These are phyloP conservation scores for Pseudohalonectria lignicola DNA, from an alignment of 2,329 filamentous ascomycete species.

Conservation along the genomic window DNA sequence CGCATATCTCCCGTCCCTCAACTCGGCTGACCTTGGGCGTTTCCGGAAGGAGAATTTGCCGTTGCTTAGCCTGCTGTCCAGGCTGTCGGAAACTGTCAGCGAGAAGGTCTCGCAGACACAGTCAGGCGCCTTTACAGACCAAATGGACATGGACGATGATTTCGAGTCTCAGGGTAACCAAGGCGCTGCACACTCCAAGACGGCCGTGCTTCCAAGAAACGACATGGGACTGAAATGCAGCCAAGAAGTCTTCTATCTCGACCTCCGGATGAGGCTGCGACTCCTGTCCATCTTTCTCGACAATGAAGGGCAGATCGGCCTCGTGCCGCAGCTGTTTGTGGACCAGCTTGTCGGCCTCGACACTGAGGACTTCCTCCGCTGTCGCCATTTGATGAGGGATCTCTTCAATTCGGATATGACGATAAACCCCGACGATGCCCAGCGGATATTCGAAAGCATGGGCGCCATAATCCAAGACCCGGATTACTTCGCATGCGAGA, in stretches of 20 bases:
- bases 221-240: slow-evolving; percentile 30
- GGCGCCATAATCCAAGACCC: slow-evolving; percentile 42
- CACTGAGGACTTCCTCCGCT: slow-evolving; percentile 42
- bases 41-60: slow-evolving; percentile 26
- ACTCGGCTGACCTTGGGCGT: slow-evolving; percentile 21
- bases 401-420: slow-evolving; percentile 42
- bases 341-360: slow-evolving; percentile 35
- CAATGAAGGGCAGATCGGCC: slow-evolving; percentile 31
- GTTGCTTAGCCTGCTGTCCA: slow-evolving; percentile 31
- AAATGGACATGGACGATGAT: slow-evolving; percentile 58
- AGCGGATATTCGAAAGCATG: slow-evolving; percentile 35
- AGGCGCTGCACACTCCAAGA: slow-evolving; percentile 23
- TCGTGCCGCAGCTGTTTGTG: slow-evolving; percentile 39
- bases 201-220: slow-evolving; percentile 32
- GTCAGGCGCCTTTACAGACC: slow-evolving; percentile 29
- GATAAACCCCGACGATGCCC: slow-evolving; percentile 33
- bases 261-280: slow-evolving; percentile 32
- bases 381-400: slow-evolving; percentile 36
- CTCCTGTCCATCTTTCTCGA: slow-evolving; percentile 31
- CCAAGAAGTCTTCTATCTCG: slow-evolving; percentile 32
- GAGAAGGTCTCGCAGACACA: slow-evolving; percentile 20
- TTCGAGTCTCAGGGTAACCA: slow-evolving; percentile 50
- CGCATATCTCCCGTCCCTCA: slow-evolving; percentile 33
- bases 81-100: slow-evolving; percentile 22
- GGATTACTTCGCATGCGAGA: slow-evolving; percentile 63